These are phyloP conservation scores for Passalora sequoiae DNA, from an alignment of 2,329 filamentous ascomycete species.

Conservation along the genomic window DNA sequence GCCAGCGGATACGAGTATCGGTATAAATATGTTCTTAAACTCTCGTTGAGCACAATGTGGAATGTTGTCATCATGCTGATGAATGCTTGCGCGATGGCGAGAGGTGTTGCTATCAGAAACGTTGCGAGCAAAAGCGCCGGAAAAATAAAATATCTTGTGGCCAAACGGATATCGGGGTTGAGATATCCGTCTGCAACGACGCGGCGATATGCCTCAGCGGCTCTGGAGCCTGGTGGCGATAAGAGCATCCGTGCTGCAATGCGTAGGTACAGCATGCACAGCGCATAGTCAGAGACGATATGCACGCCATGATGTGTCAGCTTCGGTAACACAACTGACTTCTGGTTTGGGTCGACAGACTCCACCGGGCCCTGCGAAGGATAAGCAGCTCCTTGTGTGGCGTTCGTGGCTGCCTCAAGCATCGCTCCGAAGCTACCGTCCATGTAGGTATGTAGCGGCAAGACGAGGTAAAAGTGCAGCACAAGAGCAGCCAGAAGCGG, in stretches of 20 bases:
- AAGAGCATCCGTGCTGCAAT: slow-evolving; percentile 66
- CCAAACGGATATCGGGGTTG: slow-evolving; percentile 69
- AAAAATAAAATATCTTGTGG: slow-evolving; percentile 82
- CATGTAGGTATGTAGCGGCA: slow-evolving; percentile 80
- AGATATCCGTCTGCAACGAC: slow-evolving; percentile 66
- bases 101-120: slow-evolving; percentile 60
- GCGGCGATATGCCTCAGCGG: slow-evolving; percentile 67
- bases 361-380: neutral
- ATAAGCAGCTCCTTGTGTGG: neutral
- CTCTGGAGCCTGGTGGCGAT: slow-evolving; percentile 63
- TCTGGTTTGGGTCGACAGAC: neutral
- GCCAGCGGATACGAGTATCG: slow-evolving; percentile 67
- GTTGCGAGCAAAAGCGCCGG: slow-evolving; percentile 62
- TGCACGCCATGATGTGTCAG: slow-evolving; percentile 65
- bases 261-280: slow-evolving; percentile 86
- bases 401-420: slow-evolving; percentile 15
- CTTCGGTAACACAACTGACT: slow-evolving; percentile 14
- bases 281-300: slow-evolving; percentile 87
- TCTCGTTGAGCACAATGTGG: slow-evolving; percentile 4
- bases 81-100: slow-evolving; percentile 51
- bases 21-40: slow-evolving; percentile 43
- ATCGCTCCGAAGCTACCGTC: slow-evolving; percentile 13
- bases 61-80: slow-evolving; percentile 32
- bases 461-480: slow-evolving; percentile 80
- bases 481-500: slow-evolving; percentile 74